A percentile compares a stretch with the other conserved stretches of the same genome.
These are phyloP conservation scores for Tulasnella sp. DNA, from an alignment of 768 basidiomycete genomes.

Conservation along the genomic window DNA sequence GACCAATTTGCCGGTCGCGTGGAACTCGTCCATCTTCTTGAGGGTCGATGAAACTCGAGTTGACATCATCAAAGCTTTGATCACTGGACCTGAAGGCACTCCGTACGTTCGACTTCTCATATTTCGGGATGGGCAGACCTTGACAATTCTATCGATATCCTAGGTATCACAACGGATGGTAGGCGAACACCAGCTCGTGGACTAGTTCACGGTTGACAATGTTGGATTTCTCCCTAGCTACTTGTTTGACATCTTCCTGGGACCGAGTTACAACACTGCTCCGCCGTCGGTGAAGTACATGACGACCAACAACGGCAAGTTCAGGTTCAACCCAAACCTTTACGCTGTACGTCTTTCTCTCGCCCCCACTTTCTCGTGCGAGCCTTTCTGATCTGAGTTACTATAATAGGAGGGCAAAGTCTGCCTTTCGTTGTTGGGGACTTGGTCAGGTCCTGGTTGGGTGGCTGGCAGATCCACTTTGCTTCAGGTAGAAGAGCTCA, in stretches of 20 bases:
- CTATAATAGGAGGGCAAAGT: constrained; percentile 81
- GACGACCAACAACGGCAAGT: constrained; percentile 70
- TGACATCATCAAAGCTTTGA: constrained; percentile 82
- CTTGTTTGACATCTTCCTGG: constrained; percentile 91
- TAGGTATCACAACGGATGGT: constrained; percentile 92
- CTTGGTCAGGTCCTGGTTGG: constrained; percentile 94
- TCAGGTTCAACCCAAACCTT: constrained; percentile 89
- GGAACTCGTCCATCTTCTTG: constrained; percentile 91
- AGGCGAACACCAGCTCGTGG: constrained; percentile 33
- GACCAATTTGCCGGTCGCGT: constrained; percentile 89
- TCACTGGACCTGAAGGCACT: constrained; percentile 89
- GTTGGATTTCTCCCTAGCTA: constrained; percentile 39
- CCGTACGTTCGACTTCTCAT: constrained; percentile 51
- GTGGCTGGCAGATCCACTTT: constrained; percentile 83
- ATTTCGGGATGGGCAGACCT: constrained; percentile 8
- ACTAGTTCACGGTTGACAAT: neutral
- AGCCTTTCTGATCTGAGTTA: neutral
- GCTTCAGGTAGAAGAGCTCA: constrained; percentile 55
- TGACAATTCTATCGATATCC: constrained; percentile 20
- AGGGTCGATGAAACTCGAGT: constrained; percentile 89
- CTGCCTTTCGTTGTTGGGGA: constrained; percentile 84
- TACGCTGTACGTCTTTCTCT: constrained; percentile 61
- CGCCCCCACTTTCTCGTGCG: neutral
- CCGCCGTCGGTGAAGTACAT: constrained; percentile 14
- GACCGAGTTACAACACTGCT: constrained; percentile 67